These are phyloP conservation scores for Megacollybia platyphylla DNA, from an alignment of 1,284 basidiomycete genomes.

Conservation along the genomic window DNA sequence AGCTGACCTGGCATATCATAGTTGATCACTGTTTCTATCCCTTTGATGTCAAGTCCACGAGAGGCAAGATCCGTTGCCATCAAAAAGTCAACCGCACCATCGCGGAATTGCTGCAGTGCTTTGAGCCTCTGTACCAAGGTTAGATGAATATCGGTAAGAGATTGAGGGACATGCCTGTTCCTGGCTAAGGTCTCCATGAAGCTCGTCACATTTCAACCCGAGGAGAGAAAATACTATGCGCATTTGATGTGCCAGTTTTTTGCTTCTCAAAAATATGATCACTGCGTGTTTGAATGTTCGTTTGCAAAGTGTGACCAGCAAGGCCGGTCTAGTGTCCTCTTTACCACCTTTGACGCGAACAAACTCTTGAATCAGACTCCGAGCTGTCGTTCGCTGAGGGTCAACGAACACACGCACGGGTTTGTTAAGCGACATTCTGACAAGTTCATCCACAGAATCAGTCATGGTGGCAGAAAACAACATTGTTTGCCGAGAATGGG, in stretches of 20 bases:
- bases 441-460: constrained; percentile 88
- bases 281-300: constrained; percentile 76
- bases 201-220: constrained; percentile 78
- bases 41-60: constrained; percentile 93
- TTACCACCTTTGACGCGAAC: constrained; percentile 74
- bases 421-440: constrained; percentile 83
- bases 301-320: constrained; percentile 79
- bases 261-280: constrained; percentile 92
- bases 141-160: constrained; percentile 2
- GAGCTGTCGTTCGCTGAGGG: constrained; percentile 80
- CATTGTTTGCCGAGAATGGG: constrained; percentile 89
- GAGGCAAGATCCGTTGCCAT: constrained; percentile 95
- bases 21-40: constrained; percentile 95
- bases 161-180: constrained; percentile 58
- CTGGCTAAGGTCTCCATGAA: constrained; percentile 93
- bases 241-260: constrained; percentile 95
- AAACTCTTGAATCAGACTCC: constrained; percentile 91
- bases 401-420: constrained; percentile 95
- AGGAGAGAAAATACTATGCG: constrained; percentile 86
- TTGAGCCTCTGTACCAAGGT: constrained; percentile 25
- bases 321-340: constrained; percentile 72
- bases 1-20: constrained; percentile 96
- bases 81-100: constrained; percentile 77
- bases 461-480: constrained; percentile 98
- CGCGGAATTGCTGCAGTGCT: constrained; percentile 80